Base-by-base conservation (phyloP, 2,329 filamentous ascomycete genomes). In the Fusarium sp. region DNA sequence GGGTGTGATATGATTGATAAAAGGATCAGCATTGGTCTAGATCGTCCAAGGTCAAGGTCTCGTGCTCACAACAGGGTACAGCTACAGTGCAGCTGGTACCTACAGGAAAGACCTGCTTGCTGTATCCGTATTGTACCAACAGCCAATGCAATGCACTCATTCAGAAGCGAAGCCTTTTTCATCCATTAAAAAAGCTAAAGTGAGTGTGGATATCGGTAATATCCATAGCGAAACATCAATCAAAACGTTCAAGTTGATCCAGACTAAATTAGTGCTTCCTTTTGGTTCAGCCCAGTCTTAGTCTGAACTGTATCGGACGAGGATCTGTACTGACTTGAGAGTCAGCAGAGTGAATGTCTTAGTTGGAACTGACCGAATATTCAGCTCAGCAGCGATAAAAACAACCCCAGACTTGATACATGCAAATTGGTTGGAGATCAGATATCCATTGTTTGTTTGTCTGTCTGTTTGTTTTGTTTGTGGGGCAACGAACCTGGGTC, bases 1-100 rank as follows among this genome's bases (percentile, higher is more conserved):
- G 41, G 62, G 24, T 60, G 41, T 53, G 54, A 52, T 53, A 20
- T 66, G 63, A 48, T 61, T 45, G 55, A 61, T 66, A 61, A 66
- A 66, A 24, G 61, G 61, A 66, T 66, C 63, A 66, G 29, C 55
- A 40, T 32, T 49, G 62, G 62, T 65, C 62, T 66, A 66, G 62
- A 67, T 66, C 62, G 34, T 29, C 56, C 52, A 65, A 57, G 49
- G 57, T 37, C 46, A 49, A 65, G 48, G 63, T 66, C 61, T 66
- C 61, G 63, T 66, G 63, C 63, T 44, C 55, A 61, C 10, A 22
- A 55, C 47, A 65, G 42, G 48, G 46, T 59, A 58, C 48, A n/a
- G 18, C 18, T n/a, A 32, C 42, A 37, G 54, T 12, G 30, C n/a
- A 41, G 34, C 45, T 20, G 52, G 30, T 37, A 32, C 51, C 22